Base-by-base conservation (phyloP, 345 rosid species). In the Gossypium rotundifolium region DNA sequence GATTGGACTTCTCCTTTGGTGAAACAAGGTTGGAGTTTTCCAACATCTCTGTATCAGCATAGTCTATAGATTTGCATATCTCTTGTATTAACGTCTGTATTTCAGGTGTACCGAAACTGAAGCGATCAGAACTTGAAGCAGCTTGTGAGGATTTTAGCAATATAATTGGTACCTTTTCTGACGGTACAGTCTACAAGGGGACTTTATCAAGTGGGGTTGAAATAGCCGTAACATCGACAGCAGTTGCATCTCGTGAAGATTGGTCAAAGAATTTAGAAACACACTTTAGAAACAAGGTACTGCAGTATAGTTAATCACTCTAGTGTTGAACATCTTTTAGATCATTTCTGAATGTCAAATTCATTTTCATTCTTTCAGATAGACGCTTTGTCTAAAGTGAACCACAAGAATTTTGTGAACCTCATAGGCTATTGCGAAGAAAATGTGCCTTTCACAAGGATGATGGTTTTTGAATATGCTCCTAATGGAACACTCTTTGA, bases 61-160 rank as follows among this genome's bases (percentile, higher is more conserved):
- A 11, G 54, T 49, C 25, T 60, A 40, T 38, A 33, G 45, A 10
- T 29, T 29, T 72, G 23, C 49, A 63, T 55, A 49, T 51, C 70
- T 75, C 17, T 67, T 65, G 8, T 61, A 52, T 52, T 27, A 40
- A 71, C 11, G 13, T 74, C 54, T 54, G 62, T 33, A n/a, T 77
- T 79, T 70, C 96, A 92, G 97, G 92, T 66, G 93, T 88, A 16
- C 98, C 96, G 2, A 90, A 86, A 81, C 87, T 91, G 58, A 88
- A 88, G 83, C 85, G 94, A 66, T 76, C 91, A 54, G 99, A 95
- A 79, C 91, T 95, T 71, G 89, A 84, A 83, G 92, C 89, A 57
- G 99, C 97, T 22, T 93, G 99, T 64, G 99, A 95, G 82, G 99
- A 93, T 81, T 95, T 95, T 77, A 95, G 98, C 71, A 95, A 95